Base-by-base conservation (phyloP, 352 stramenopile species). In the Phytopythium helicoides region DNA sequence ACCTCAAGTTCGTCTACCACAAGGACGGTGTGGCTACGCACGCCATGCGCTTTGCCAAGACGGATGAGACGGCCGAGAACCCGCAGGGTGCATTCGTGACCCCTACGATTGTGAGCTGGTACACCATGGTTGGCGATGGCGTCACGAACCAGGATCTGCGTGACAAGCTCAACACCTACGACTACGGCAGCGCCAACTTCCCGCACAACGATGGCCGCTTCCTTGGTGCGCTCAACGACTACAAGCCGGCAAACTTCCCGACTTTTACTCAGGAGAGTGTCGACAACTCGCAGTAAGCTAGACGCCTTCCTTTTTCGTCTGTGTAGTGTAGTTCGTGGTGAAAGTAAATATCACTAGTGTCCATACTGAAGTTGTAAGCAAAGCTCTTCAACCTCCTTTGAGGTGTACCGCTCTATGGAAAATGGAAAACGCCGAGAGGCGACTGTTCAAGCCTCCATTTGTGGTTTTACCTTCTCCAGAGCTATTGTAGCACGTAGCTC, bases 121-220 rank as follows among this genome's bases (percentile, higher is more conserved):
- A 59, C 31, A 63, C 52, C 26, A 68, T 48, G 51, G 44, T 41
- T 14, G 60, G 60, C 38, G 60, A 68, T 15, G 49, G 54, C 21
- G 33, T 53, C n/a, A 19, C 33, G 10, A 58, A 58, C 42, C 8
- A 34, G 28, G 16, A 44, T 12, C 42, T 58, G 9, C 52, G 52
- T 6, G 18, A 51, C 37, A 35, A 50, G 7, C 50, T 49, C 23
- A 56, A 47, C 16, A 15, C 18, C 18, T 49, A 25, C 23, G 16
- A 56, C 50, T 56, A 40, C 28, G 39, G 39, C 31, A 49, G 12
- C 25, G 50, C 50, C 25, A 40, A 49, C 38, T 56, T 46, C 37
- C 50, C 37, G 31, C 26, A 49, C 15, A 49, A 23, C 36, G 50
- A 56, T 38, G 39, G 38, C 9, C n/a, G 7, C 14, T 50, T 56